These are phyloP conservation scores for Trichomonas vaginalis DNA, from an alignment of 208 protist species.

Conservation along the genomic window DNA sequence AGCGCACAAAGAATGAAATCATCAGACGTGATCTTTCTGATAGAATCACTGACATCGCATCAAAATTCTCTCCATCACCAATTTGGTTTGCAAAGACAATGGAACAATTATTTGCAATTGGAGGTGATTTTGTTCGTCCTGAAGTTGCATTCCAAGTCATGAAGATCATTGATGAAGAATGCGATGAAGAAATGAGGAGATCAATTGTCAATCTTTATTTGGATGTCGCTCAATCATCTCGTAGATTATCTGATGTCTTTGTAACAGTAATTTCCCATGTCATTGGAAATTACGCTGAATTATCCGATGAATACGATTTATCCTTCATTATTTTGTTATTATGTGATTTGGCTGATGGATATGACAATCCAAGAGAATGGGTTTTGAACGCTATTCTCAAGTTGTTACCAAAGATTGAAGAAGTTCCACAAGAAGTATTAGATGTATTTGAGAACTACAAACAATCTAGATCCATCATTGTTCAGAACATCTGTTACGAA, in stretches of 20 bases:
- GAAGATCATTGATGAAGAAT: background rate
- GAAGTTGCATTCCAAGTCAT: background rate
- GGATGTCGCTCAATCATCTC: background rate
- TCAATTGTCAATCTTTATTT: background rate
- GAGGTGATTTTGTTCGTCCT: background rate
- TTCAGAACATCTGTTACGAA: background rate
- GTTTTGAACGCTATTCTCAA: background rate
- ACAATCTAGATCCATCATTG: background rate
- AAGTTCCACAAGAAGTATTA: background rate
- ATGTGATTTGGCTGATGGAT: background rate
- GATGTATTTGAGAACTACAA: conserved; percentile 8
- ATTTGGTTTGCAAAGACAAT: background rate
- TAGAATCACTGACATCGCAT: background rate
- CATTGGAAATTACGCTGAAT: background rate
- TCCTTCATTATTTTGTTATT: background rate
- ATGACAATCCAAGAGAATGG: background rate
- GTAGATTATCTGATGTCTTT: background rate
- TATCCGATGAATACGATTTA: background rate
- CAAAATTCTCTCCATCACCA: background rate
- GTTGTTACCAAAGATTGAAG: background rate
- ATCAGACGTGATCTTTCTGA: background rate
- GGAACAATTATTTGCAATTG: background rate
- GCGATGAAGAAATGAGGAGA: background rate
- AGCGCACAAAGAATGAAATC: background rate
- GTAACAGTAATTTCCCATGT: background rate